phyloP scores from a whole-genome alignment of 345 rosid species.

The Lepidium didymum region DNA sequence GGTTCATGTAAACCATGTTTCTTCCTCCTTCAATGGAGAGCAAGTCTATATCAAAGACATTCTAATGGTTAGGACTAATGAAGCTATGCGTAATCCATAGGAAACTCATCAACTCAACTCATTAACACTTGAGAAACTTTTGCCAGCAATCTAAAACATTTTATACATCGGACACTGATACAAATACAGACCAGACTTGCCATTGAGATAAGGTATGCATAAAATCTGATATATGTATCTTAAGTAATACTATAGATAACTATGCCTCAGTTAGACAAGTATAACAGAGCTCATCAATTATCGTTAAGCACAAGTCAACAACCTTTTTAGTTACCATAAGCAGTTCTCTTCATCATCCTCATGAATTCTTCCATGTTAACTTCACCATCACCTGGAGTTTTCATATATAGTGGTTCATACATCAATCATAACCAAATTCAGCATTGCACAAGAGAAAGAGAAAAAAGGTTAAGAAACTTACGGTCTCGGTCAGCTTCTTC shows the following conservation, averaged over 20 bases:
- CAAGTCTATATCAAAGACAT: no score
- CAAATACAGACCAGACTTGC: neutral
- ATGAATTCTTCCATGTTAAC: conserved; percentile 61
- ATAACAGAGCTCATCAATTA: conserved; percentile 1
- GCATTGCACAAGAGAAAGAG: neutral
- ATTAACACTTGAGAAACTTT: neutral
- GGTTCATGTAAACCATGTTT: no score
- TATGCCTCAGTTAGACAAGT: neutral
- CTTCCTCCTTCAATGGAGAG: no score
- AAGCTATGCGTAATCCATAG: no score
- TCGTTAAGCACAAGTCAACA: neutral
- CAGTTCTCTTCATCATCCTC: conserved; percentile 66
- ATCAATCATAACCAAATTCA: neutral
- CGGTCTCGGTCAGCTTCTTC: conserved; percentile 84
- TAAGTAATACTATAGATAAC: neutral
- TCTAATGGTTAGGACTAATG: no score
- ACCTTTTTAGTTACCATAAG: conserved; percentile 40
- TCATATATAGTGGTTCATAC: neutral
- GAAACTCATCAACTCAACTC: neutral
- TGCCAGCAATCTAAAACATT: neutral
- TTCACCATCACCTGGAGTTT: conserved; percentile 64
- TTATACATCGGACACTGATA: neutral
- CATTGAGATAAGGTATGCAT: neutral
- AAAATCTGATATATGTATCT: neutral
- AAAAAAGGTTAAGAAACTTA: conserved; percentile 29